A percentile compares a stretch with the other conserved stretches of the same genome.
phyloP scores from a whole-genome alignment of 1,284 basidiomycete species.

The Ustilago trichophora region DNA sequence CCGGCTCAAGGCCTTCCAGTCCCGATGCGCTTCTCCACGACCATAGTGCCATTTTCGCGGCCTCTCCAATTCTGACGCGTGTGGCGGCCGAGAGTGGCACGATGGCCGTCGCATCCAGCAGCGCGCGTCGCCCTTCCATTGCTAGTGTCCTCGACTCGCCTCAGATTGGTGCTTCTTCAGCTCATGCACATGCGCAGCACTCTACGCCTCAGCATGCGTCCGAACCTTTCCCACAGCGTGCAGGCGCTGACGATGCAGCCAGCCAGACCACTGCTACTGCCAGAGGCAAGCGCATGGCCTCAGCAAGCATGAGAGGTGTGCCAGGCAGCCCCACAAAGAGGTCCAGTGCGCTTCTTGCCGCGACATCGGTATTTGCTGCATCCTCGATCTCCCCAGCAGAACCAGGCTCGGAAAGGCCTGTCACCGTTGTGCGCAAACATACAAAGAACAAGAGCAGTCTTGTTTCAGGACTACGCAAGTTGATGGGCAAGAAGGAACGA shows the following conservation, averaged over 20 bases:
- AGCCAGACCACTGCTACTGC: background rate
- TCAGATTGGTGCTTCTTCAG: too few relatives aligned
- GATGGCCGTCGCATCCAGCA: background rate
- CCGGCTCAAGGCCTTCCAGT: slow-evolving; percentile 6
- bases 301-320: slow-evolving; percentile 23
- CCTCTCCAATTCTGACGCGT: background rate
- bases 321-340: slow-evolving; percentile 13
- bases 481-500: slow-evolving; percentile 31
- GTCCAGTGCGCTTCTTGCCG: background rate
- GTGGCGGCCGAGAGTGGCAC: background rate
- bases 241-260: background rate
- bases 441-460: slow-evolving; percentile 39
- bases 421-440: slow-evolving; percentile 19
- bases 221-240: background rate
- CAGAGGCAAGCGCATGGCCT: slow-evolving; percentile 9
- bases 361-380: background rate
- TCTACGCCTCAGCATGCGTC: background rate
- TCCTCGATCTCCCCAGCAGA: background rate
- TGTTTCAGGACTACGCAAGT: slow-evolving; percentile 34
- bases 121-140: slow-evolving; percentile 1
- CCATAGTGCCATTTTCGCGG: background rate
- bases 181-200: too few relatives aligned
- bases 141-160: slow-evolving; percentile 11
- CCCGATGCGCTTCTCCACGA: slow-evolving; percentile 1
- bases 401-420: background rate